Percentiles rank a stretch among this genome's conserved stretches.
phyloP scores from a whole-genome alignment of 192 early-diverging fungal species.

The Umbelopsis sp. region DNA sequence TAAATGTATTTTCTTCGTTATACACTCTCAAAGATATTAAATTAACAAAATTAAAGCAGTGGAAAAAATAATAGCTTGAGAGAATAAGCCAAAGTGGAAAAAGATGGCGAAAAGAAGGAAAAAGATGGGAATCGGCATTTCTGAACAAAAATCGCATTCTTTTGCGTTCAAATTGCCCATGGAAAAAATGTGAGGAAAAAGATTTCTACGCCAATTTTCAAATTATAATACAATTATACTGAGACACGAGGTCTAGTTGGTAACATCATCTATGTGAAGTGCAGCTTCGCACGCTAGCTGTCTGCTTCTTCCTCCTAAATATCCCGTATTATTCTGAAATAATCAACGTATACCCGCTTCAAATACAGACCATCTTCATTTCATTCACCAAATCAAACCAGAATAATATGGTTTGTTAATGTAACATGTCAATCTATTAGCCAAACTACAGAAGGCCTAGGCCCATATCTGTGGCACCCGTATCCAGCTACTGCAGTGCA shows the following conservation, averaged over 20 bases:
- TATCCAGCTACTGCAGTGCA: too few relatives aligned
- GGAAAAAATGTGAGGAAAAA: not conserved
- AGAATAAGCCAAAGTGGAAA: too few relatives aligned
- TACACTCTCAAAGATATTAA: not conserved
- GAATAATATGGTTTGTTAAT: too few relatives aligned
- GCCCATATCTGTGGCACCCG: too few relatives aligned
- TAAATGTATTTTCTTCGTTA: not conserved
- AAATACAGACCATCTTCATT: too few relatives aligned
- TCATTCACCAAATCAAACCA: too few relatives aligned
- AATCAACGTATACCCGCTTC: too few relatives aligned
- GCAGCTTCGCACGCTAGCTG: too few relatives aligned
- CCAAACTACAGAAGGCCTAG: too few relatives aligned
- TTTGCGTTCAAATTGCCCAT: constrained; percentile 9
- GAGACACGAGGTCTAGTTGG: not conserved
- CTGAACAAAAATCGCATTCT: constrained; percentile 11
- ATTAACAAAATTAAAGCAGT: not conserved
- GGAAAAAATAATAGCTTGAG: constrained; percentile 1
- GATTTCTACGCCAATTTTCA: constrained; percentile 11
- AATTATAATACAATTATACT: not conserved
- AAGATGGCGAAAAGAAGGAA: constrained; percentile 23
- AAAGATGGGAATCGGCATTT: not conserved
- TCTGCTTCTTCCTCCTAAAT: too few relatives aligned
- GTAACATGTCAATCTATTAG: too few relatives aligned
- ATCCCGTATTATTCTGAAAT: too few relatives aligned
- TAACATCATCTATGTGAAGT: not conserved